A percentile compares a stretch with the other conserved stretches of the same genome.
phyloP scores from a whole-genome alignment of 2,329 filamentous ascomycete genomes.

The Phaeosphaeriaceae sp. region DNA sequence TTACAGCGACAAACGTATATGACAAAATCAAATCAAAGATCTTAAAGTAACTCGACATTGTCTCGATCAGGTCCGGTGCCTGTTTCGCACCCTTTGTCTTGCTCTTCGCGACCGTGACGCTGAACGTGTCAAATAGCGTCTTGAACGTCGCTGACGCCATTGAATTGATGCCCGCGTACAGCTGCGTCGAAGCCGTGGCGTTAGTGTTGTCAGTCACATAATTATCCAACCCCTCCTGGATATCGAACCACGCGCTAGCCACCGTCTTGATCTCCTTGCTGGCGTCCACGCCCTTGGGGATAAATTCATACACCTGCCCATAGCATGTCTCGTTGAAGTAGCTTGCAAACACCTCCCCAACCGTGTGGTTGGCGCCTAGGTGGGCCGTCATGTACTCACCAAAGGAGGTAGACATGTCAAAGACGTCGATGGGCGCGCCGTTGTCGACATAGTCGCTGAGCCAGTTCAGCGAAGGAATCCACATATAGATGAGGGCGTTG shows the following conservation, averaged over 20 bases:
- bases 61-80: constrained; percentile 5
- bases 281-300: constrained; percentile 34
- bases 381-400: not conserved
- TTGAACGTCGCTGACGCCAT: constrained; percentile 20
- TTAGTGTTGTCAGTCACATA: constrained; percentile 15
- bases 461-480: constrained; percentile 3
- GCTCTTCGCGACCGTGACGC: constrained; percentile 25
- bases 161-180: constrained; percentile 13
- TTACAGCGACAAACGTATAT: constrained; percentile 19
- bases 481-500: constrained; percentile 12
- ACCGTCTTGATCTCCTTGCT: constrained; percentile 17
- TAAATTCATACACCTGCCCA: constrained; percentile 25
- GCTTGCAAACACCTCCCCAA: constrained; percentile 14
- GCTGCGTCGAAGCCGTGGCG: constrained; percentile 15
- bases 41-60: constrained; percentile 15
- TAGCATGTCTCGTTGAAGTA: constrained; percentile 19
- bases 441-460: constrained; percentile 10
- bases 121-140: constrained; percentile 33
- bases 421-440: not conserved
- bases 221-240: constrained; percentile 18
- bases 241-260: constrained; percentile 10
- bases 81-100: constrained; percentile 7
- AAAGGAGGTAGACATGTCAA: constrained; percentile 6
- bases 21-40: constrained; percentile 37
- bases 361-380: not conserved